These are phyloP conservation scores for Coemansia sp. DNA, from an alignment of 192 early-diverging fungal species.

Conservation along the genomic window DNA sequence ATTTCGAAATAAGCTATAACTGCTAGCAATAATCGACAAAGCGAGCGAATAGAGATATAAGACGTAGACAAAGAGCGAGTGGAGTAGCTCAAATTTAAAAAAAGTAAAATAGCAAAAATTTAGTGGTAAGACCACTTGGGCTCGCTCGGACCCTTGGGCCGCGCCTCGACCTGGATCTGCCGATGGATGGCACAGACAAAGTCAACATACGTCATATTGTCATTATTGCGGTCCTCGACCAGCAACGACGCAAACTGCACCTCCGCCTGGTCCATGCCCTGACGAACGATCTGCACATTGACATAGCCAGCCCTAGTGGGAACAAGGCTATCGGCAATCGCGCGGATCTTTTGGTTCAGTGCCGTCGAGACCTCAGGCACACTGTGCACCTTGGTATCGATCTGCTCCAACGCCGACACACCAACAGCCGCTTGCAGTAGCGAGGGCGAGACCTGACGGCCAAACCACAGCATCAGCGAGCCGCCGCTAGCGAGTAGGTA, in stretches of 20 bases:
- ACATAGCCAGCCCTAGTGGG: constrained; percentile 66
- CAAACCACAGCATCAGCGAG: constrained; percentile 83
- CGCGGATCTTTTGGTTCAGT: constrained; percentile 64
- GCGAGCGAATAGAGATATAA: background rate
- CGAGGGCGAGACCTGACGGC: constrained; percentile 63
- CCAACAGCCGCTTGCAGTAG: constrained; percentile 83
- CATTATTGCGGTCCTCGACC: constrained; percentile 88
- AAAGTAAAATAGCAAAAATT: background rate
- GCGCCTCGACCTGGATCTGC: constrained; percentile 78
- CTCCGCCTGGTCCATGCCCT: constrained; percentile 82
- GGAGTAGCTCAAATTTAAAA: background rate
- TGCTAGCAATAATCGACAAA: background rate
- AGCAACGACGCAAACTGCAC: constrained; percentile 75
- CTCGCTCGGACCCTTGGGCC: constrained; percentile 43
- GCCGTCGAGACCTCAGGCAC: constrained; percentile 72
- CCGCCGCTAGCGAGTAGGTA: constrained; percentile 88
- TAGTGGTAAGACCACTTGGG: constrained; percentile 52
- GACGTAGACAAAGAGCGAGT: constrained; percentile 1
- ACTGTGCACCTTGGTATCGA: constrained; percentile 57
- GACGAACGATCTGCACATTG: constrained; percentile 75
- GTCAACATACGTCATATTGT: constrained; percentile 91
- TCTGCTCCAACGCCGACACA: constrained; percentile 65
- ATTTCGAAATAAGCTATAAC: background rate
- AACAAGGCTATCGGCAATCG: constrained; percentile 67
- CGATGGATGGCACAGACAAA: constrained; percentile 86